Percentiles rank a stretch among this genome's conserved stretches.
phyloP scores from a whole-genome alignment of 345 rosid genomes.

The Bruguiera parviflora region DNA sequence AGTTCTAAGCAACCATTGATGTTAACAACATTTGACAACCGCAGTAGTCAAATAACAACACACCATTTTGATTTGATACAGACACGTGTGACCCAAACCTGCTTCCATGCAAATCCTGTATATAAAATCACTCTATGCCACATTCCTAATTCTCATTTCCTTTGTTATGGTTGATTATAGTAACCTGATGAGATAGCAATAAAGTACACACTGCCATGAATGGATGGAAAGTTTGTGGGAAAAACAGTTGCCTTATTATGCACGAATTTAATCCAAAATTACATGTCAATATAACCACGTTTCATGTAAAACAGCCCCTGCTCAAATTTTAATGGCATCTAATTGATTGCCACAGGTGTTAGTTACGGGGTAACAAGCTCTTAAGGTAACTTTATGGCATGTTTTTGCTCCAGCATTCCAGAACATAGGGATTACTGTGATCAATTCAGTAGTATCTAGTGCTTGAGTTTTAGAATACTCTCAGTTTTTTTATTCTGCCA shows the following conservation, averaged over 20 bases:
- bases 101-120: slow-evolving; percentile 11
- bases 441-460: not conserved
- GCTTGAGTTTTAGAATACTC: not conserved
- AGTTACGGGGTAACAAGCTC: not conserved
- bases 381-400: not conserved
- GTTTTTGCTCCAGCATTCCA: slow-evolving; percentile 4
- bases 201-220: no score
- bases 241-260: no score
- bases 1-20: not conserved
- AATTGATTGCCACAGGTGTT: not conserved
- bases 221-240: no score
- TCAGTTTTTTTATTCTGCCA: slow-evolving; percentile 7
- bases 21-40: not conserved
- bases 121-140: not conserved
- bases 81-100: not conserved
- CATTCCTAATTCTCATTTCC: not conserved
- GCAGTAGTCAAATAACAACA: no score
- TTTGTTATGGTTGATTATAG: not conserved
- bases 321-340: not conserved
- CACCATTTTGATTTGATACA: no score
- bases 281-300: no score
- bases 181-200: no score
- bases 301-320: no score
- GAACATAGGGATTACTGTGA: not conserved
- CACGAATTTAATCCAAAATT: no score